These are phyloP conservation scores for Calonectria pseudoreteaudii DNA, from an alignment of 2,329 filamentous ascomycete species.

Conservation along the genomic window DNA sequence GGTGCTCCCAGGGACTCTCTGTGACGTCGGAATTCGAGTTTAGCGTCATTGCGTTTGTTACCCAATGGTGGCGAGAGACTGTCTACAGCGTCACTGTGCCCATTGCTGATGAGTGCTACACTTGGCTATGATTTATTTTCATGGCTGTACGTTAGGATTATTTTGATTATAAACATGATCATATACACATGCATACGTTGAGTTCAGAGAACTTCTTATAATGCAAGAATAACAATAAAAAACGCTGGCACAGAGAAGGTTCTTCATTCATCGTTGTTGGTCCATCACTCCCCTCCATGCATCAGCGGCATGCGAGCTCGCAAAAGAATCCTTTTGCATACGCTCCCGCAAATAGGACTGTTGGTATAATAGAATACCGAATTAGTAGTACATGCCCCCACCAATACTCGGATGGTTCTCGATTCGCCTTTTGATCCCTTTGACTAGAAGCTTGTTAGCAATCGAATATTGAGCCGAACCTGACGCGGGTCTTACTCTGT, in stretches of 20 bases:
- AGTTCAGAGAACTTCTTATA: background rate
- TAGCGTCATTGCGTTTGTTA: slow-evolving; percentile 41
- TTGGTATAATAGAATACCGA: background rate
- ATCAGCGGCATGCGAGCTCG: background rate
- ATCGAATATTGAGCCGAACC: background rate
- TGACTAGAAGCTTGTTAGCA: background rate
- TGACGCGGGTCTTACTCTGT: slow-evolving; percentile 32
- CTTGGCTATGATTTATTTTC: slow-evolving; percentile 17
- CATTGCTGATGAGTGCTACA: slow-evolving; percentile 32
- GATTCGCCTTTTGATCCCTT: background rate
- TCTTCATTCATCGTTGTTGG: too few species aligned
- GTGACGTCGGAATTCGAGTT: slow-evolving; percentile 43
- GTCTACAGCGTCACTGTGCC: slow-evolving; percentile 35
- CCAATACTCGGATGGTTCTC: background rate
- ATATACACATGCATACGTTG: background rate
- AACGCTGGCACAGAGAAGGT: too few species aligned
- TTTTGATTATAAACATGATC: background rate
- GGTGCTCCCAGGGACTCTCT: slow-evolving; percentile 39
- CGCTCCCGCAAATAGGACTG: too few species aligned
- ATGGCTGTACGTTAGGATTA: background rate
- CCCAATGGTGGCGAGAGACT: slow-evolving; percentile 40
- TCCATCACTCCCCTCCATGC: too few species aligned
- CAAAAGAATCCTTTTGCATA: background rate
- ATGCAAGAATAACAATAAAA: too few species aligned
- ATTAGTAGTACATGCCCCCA: background rate